Conservation (phyloP, 2,329 filamentous ascomycete genomes). For the Aspergillus sp. region DNA sequence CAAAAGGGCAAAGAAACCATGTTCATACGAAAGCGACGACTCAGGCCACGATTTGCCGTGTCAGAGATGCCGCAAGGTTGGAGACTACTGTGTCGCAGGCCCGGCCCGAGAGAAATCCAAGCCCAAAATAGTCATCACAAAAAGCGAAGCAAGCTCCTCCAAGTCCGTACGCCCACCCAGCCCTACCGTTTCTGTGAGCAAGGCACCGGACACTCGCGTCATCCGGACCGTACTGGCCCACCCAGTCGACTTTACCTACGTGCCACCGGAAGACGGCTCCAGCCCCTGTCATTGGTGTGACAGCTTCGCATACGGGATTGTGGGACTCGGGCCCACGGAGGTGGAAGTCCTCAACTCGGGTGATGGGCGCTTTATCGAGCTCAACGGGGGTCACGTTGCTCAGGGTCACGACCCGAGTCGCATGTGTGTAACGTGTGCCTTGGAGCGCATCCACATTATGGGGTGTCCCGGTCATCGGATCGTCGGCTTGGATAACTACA, state of each 20-base stretch:
- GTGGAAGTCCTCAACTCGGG: slow-evolving; percentile 35
- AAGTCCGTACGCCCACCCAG: neutral
- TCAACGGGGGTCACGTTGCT: slow-evolving; percentile 35
- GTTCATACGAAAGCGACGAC: neutral
- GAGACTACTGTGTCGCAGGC: neutral
- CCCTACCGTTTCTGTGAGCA: neutral
- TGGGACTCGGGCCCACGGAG: slow-evolving; percentile 33
- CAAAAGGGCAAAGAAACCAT: neutral
- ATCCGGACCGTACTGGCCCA: slow-evolving; percentile 40
- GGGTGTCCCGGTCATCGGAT: slow-evolving; percentile 34
- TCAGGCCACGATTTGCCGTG: neutral
- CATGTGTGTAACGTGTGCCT: slow-evolving; percentile 40
- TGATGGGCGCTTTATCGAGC: slow-evolving; percentile 36
- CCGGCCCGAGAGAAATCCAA: neutral
- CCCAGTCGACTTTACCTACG: slow-evolving; percentile 38
- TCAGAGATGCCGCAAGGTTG: neutral
- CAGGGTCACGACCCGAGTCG: slow-evolving; percentile 29
- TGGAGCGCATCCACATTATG: slow-evolving; percentile 31
- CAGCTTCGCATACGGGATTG: slow-evolving; percentile 37
- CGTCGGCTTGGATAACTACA: slow-evolving; percentile 19
- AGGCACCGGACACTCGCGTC: slow-evolving; percentile 14
- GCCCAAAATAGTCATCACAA: neutral
- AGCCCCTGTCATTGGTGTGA: slow-evolving; percentile 42
- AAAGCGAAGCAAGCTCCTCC: neutral
- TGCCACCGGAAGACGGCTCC: slow-evolving; percentile 13